phyloP scores from a whole-genome alignment of 176 grass and related monocot genomes.

The Zoysia japonica region DNA sequence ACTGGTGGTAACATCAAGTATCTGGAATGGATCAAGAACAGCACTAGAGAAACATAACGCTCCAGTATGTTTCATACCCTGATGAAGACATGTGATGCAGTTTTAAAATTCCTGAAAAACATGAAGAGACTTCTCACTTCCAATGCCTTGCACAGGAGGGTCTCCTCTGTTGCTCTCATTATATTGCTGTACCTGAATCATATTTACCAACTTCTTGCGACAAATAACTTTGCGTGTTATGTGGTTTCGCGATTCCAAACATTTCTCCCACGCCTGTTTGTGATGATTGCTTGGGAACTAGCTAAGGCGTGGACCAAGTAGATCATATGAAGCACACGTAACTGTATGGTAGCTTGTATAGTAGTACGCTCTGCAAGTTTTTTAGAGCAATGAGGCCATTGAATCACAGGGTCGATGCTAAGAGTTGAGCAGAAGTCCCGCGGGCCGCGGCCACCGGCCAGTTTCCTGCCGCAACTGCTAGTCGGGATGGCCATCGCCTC shows the following conservation, averaged over 20 bases:
- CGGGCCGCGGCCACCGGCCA: too few relatives aligned
- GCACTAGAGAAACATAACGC: slow-evolving; percentile 57
- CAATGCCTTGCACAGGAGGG: background rate
- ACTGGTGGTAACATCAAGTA: slow-evolving; percentile 85
- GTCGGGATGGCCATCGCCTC: background rate
- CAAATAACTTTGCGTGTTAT: background rate
- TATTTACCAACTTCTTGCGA: background rate
- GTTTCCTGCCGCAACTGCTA: background rate
- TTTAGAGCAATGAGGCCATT: too few relatives aligned
- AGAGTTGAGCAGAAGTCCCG: too few relatives aligned
- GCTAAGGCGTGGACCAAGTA: too few relatives aligned
- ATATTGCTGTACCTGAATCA: background rate
- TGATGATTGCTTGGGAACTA: too few relatives aligned
- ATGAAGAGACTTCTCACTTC: background rate
- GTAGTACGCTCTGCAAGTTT: too few relatives aligned
- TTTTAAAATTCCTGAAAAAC: background rate
- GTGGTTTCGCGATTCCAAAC: background rate
- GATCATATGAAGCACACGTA: too few relatives aligned
- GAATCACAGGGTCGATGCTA: too few relatives aligned
- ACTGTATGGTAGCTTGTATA: too few relatives aligned
- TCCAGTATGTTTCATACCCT: background rate
- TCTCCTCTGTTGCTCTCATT: background rate
- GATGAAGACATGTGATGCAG: background rate
- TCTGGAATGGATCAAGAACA: slow-evolving; percentile 88
- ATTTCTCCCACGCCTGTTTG: too few relatives aligned